phyloP scores from a whole-genome alignment of 768 basidiomycete species.

The Mycena venus region DNA sequence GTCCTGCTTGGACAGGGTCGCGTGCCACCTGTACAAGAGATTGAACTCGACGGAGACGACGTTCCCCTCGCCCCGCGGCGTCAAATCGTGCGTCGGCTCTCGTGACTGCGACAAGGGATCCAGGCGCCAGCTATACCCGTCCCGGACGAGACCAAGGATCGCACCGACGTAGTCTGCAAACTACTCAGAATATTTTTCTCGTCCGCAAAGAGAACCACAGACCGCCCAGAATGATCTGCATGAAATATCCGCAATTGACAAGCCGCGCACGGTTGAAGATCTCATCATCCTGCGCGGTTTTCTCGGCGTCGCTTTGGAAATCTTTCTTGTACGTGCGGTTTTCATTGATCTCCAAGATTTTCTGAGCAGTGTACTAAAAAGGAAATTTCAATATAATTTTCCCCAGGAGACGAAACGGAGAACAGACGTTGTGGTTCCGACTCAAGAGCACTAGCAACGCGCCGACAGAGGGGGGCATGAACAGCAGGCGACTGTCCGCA shows the following conservation, averaged over 20 bases:
- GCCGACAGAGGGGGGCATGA: conserved; percentile 80
- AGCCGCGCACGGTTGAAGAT: conserved; percentile 81
- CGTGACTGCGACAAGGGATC: conserved; percentile 67
- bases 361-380: conserved; percentile 76
- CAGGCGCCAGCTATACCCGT: conserved; percentile 75
- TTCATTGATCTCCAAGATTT: conserved; percentile 80
- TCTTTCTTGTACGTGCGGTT: conserved; percentile 54
- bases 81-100: conserved; percentile 62
- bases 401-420: neutral
- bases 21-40: conserved; percentile 75
- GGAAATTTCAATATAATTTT: neutral
- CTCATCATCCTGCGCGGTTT: conserved; percentile 75
- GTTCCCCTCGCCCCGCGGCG: conserved; percentile 80
- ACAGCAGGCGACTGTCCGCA: conserved; percentile 72
- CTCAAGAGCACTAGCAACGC: conserved; percentile 78
- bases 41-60: conserved; percentile 85
- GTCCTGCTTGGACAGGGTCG: conserved; percentile 69
- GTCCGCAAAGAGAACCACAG: conserved; percentile 11
- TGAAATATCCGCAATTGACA: conserved; percentile 80
- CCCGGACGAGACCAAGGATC: conserved; percentile 78
- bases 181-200: neutral
- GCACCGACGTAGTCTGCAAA: conserved; percentile 76
- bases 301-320: conserved; percentile 38
- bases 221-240: conserved; percentile 77
- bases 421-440: conserved; percentile 82